Base-by-base conservation (phyloP, 176 grass and related monocot species). In the Chloris gayana region DNA sequence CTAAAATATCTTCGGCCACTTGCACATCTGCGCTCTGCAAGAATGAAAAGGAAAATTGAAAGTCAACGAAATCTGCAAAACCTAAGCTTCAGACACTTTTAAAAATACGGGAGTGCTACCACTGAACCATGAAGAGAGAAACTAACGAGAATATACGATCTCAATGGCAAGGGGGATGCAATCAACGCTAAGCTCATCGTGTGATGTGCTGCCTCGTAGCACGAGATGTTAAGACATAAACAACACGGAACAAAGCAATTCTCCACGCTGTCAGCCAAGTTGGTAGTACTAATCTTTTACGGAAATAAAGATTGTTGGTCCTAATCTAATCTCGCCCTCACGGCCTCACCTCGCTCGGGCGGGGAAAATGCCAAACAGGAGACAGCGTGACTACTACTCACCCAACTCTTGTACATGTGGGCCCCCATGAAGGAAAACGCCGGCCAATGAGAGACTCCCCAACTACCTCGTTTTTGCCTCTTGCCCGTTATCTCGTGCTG, bases 171-270 rank as follows among this genome's bases (percentile, higher is more conserved):
- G 7, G 49, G 75, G 24, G 7, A 37, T 56, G 2, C 35, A 69
- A n/a, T 80, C 77, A 69, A 69, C 77, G 9, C 9, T 3, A 18
- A 44, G 18, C 35, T 10, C 66, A 80, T 59, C 66, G 24, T 41
- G 18, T n/a, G 25, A 13, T 15, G 38, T 5, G 35, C 35, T 32
- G 24, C 53, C 67, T 71, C 67, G 53, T 46, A 47, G 13, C 37
- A n/a, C 41, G 67, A 25, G 53, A n/a, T 45, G 46, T 31, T 22
- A n/a, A 10, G 17, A 38, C 25, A 42, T 26, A 60, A 60, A 21
- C n/a, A 61, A 10, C 46, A 26, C n/a, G 33, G 9, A 14, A 68
- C 34, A 56, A 29, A 68, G 33, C 3, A 50, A 24, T 14, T 15
- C 49, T 39, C 19, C 19, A 57, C 45, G 13, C 63, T 33, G 4